Percentiles rank a stretch among this genome's conserved stretches.
These are phyloP conservation scores for Backusella tuberculispora DNA, from an alignment of 192 early-diverging fungal species.

Conservation along the genomic window DNA sequence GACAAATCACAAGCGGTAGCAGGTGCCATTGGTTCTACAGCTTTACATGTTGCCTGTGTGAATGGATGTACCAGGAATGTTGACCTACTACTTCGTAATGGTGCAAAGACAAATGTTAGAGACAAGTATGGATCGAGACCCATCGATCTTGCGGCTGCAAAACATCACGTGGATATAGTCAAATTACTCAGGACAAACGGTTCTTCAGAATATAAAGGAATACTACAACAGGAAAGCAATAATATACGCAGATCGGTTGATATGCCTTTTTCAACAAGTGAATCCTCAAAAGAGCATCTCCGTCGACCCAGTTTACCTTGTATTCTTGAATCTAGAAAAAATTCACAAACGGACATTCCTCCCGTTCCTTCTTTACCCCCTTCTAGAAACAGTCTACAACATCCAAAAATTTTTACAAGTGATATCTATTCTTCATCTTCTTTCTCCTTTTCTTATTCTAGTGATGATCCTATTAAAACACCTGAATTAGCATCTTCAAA, in stretches of 20 bases:
- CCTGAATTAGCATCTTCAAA: background rate
- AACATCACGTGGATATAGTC: constrained; percentile 53
- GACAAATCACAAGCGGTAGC: constrained; percentile 45
- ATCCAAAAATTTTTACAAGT: background rate
- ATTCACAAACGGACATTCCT: constrained; percentile 18
- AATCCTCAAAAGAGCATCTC: constrained; percentile 20
- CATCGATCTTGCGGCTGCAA: constrained; percentile 47
- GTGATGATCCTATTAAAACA: background rate
- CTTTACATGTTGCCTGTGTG: constrained; percentile 83
- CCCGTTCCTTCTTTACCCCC: constrained; percentile 16
- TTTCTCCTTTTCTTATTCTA: background rate
- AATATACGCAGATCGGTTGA: constrained; percentile 12
- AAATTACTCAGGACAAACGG: constrained; percentile 36
- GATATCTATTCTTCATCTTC: background rate
- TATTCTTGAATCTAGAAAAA: constrained; percentile 32
- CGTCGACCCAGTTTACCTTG: constrained; percentile 40
- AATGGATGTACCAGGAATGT: constrained; percentile 67
- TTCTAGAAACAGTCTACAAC: background rate
- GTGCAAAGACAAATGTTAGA: constrained; percentile 59
- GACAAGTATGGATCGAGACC: constrained; percentile 65
- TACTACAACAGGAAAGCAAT: background rate
- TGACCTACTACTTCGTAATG: constrained; percentile 60
- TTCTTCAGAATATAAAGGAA: constrained; percentile 22
- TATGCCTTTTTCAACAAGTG: background rate
- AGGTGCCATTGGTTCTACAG: constrained; percentile 68